Evolutionary conservation across 257 asterid genomes (phyloP), one percentile per base, ranked within the genome.

Genomic region (Haberlea rhodopensis): DNA sequence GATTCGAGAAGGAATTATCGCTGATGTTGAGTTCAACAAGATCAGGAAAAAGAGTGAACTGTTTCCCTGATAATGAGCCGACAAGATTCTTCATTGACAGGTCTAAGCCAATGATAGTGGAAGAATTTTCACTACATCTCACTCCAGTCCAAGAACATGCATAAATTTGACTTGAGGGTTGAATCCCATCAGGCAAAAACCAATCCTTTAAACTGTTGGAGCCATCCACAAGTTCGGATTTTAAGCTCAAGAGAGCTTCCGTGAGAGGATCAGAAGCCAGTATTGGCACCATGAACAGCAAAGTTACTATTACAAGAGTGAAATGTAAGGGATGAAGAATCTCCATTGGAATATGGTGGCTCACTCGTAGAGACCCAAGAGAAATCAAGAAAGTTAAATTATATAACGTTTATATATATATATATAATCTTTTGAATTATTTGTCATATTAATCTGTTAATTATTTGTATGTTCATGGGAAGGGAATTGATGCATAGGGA

Each of bases 61-160:
- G 91, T 18, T 73, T 45, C 5, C 88, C 96, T 7, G 95, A 81
- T 2, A 94, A 48, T 8, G 81, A 68, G 28, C 99, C 99, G 0
- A 80, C 82, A 22, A 94, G 99, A 67, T 81, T 94, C 89, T 77
- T 90, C 77, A 65, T 43, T 8, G 95, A 91, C 23, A 91, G 82
- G 89, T 94, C 95, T 57, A 94, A 69, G 31, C 84, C 69, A 34
- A 77, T 67, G 62, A 94, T 62, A 66, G 62, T 71, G 18, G 96
- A 67, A 7, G 95, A 84, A 40, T 89, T 86, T 0, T 59, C 53
- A 62, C 64, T 72, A 74, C 99, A 94, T 49, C 60, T 72, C 10
- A 90, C 85, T 45, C 99, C 97, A 52, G 78, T 67, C 99, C 99
- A 94, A 32, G 91, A 85, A 76, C 99, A 94, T 13, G 96, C 89